These are phyloP conservation scores for Daldinia bambusicola DNA, from an alignment of 495 filamentous ascomycete genomes.

Conservation along the genomic window DNA sequence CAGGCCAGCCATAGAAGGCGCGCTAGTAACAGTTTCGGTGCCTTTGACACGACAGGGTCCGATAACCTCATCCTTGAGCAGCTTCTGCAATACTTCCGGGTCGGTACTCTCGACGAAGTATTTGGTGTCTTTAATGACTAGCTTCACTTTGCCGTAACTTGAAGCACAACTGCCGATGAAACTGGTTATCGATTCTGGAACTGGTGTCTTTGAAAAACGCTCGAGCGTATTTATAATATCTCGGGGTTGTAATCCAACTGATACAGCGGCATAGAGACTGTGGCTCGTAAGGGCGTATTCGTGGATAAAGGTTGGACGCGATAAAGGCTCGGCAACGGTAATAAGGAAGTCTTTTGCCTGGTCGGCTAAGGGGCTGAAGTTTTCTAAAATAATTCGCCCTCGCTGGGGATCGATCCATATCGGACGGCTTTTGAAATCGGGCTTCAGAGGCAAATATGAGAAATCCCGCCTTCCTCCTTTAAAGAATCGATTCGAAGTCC, in stretches of 20 bases:
- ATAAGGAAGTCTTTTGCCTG: conserved; percentile 95
- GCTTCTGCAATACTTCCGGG: conserved; percentile 80
- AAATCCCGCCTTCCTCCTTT: conserved; percentile 69
- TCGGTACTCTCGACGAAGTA: conserved; percentile 95
- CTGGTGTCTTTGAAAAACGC: conserved; percentile 82
- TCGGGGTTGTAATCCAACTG: conserved; percentile 83
- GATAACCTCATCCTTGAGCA: conserved; percentile 70
- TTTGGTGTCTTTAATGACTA: conserved; percentile 91
- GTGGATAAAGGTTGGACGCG: conserved; percentile 86
- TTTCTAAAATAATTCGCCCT: conserved; percentile 92
- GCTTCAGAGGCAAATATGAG: conserved; percentile 81
- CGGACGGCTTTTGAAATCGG: conserved; percentile 86
- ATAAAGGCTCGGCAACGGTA: conserved; percentile 92
- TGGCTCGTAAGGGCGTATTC: conserved; percentile 93
- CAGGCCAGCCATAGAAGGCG: conserved; percentile 87
- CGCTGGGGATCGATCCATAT: conserved; percentile 90
- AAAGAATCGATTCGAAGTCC: conserved; percentile 58
- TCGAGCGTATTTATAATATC: conserved; percentile 93
- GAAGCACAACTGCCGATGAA: conserved; percentile 88
- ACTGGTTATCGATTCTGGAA: conserved; percentile 78
- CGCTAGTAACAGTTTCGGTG: conserved; percentile 78
- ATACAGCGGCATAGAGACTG: conserved; percentile 94
- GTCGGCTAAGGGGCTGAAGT: conserved; percentile 84
- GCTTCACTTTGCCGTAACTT: conserved; percentile 93
- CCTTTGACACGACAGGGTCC: conserved; percentile 59